Evolutionary conservation across 345 rosid genomes (phyloP).

Genomic region (Linum lewisii): DNA sequence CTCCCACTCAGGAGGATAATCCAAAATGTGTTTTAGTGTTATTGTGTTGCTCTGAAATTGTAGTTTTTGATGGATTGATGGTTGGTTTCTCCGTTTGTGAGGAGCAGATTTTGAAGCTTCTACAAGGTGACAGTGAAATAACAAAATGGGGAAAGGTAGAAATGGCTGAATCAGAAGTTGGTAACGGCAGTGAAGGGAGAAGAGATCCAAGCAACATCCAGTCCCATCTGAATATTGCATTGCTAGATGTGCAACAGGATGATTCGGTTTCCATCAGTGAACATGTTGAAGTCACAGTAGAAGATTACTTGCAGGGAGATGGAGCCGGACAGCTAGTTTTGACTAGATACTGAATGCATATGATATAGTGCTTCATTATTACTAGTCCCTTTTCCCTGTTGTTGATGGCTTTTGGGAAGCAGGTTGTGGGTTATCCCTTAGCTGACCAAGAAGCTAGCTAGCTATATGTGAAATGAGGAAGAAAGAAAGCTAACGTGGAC

Average conservation of each 20-base stretch:
- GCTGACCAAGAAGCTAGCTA: no score
- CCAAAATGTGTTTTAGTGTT: neutral
- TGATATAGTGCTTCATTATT: no score
- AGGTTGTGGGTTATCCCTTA: no score
- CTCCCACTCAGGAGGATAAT: neutral
- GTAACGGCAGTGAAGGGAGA: conserved; percentile 41
- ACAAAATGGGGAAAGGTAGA: conserved; percentile 54
- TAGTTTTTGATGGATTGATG: conserved; percentile 3
- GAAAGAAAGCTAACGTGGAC: no score
- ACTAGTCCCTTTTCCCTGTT: neutral
- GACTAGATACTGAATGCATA: conserved; percentile 21
- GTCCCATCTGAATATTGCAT: conserved; percentile 74
- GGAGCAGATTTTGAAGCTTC: conserved; percentile 63
- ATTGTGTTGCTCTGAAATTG: neutral
- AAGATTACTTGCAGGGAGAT: conserved; percentile 72
- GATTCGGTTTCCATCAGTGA: conserved; percentile 56
- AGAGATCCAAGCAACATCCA: conserved; percentile 45
- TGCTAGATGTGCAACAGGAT: conserved; percentile 70
- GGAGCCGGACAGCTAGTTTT: conserved; percentile 76
- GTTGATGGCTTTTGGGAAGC: no score
- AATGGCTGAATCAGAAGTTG: conserved; percentile 37
- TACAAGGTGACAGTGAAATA: conserved; percentile 70
- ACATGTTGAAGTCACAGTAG: conserved; percentile 39
- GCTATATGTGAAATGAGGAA: no score
- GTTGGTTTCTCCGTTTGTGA: neutral